Conservation (phyloP, 495 filamentous ascomycete species). For the Neurospora sp. region DNA sequence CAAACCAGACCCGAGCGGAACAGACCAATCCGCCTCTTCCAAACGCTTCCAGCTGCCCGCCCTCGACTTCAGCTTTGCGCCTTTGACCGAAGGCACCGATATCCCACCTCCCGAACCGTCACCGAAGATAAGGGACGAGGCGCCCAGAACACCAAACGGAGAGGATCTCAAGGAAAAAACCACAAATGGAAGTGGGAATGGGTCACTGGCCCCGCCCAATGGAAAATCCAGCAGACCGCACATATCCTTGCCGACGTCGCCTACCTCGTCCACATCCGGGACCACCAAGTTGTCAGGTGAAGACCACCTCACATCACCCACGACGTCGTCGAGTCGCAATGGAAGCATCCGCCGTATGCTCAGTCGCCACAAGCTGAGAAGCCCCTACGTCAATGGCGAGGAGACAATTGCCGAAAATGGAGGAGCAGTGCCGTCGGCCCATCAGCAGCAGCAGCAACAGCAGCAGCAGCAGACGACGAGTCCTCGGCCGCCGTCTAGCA, state of each 20-base stretch:
- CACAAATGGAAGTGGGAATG: not conserved
- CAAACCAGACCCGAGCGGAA: slow-evolving; percentile 9
- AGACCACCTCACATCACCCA: slow-evolving; percentile 33
- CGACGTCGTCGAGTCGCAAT: slow-evolving; percentile 27
- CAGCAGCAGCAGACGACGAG: slow-evolving; percentile 3
- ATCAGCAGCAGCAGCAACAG: slow-evolving; percentile 24
- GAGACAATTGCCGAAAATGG: slow-evolving; percentile 3
- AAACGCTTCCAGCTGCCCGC: slow-evolving; percentile 45
- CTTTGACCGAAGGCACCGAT: slow-evolving; percentile 46
- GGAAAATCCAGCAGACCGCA: slow-evolving; percentile 16
- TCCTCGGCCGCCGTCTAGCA: not conserved
- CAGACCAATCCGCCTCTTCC: slow-evolving; percentile 8
- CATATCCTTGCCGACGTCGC: slow-evolving; percentile 21
- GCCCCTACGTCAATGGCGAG: slow-evolving; percentile 31
- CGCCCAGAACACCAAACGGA: slow-evolving; percentile 21
- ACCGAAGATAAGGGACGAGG: slow-evolving; percentile 31
- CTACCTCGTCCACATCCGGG: slow-evolving; percentile 17
- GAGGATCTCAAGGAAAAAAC: slow-evolving; percentile 6
- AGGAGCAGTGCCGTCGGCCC: slow-evolving; percentile 20
- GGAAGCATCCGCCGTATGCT: slow-evolving; percentile 38
- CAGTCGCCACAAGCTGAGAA: slow-evolving; percentile 33
- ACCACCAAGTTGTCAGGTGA: slow-evolving; percentile 32
- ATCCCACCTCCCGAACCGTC: slow-evolving; percentile 46
- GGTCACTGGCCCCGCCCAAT: slow-evolving; percentile 16
- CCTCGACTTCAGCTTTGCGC: slow-evolving; percentile 39